phyloP scores from a whole-genome alignment of 768 basidiomycete genomes.

The Dacryopinax spathularia region DNA sequence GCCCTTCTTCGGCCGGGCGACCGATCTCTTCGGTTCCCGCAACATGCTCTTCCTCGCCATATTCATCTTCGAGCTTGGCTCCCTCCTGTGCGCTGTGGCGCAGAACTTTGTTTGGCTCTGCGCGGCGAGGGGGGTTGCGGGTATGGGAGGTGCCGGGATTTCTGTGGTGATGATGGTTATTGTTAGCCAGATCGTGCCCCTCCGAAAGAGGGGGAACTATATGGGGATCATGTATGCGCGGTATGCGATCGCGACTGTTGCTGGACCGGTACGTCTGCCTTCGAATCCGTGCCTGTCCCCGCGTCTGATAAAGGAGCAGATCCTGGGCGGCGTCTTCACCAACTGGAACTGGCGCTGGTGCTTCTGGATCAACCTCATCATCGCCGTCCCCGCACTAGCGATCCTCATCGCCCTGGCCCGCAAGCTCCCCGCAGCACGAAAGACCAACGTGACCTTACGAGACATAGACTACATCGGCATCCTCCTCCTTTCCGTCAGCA shows the following conservation, averaged over 20 bases:
- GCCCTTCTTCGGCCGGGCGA: constrained; percentile 24
- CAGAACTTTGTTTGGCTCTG: constrained; percentile 52
- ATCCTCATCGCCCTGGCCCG: not conserved
- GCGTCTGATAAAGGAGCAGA: not conserved
- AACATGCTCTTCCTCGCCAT: constrained; percentile 17
- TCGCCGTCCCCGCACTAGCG: not conserved
- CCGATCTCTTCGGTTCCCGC: constrained; percentile 36
- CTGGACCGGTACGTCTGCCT: constrained; percentile 29
- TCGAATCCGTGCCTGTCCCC: not conserved
- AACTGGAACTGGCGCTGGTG: constrained; percentile 34
- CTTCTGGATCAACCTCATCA: constrained; percentile 49
- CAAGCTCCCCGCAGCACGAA: not conserved
- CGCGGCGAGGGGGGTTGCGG: constrained; percentile 50
- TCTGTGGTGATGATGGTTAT: constrained; percentile 57
- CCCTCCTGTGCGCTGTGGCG: constrained; percentile 49
- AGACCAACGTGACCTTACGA: not conserved
- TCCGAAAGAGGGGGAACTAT: constrained; percentile 36
- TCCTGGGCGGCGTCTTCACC: not conserved
- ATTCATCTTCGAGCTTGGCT: constrained; percentile 23
- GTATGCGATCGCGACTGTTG: not conserved
- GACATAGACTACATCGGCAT: not conserved
- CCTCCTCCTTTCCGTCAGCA: not conserved
- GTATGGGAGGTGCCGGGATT: constrained; percentile 57
- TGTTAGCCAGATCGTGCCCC: constrained; percentile 54
- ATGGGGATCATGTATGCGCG: not conserved